Base-by-base conservation (phyloP, 768 basidiomycete genomes). In the Pisolithus orientalis region DNA sequence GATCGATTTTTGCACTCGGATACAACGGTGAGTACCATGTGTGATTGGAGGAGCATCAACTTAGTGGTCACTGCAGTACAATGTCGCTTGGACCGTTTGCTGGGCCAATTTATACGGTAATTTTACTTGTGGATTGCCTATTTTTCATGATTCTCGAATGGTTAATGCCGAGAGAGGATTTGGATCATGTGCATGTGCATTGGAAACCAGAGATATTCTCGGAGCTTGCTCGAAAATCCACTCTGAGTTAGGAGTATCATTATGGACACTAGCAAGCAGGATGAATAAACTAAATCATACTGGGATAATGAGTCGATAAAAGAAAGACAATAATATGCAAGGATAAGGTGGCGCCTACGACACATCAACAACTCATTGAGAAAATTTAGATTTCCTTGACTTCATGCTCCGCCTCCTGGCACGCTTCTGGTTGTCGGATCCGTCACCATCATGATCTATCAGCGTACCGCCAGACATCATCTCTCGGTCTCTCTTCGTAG, bases 101-200 rank as follows among this genome's bases (percentile, higher is more conserved):
- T 8, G 96, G 96, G 0, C 81, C 82, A 2, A 96, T 98, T 42
- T 88, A 92, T 61, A 84, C 88, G 8, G 82, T 86, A 57, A 97
- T 98, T 39, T 71, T 96, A 39, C 74, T 94, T 28, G 90, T 98
- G 1, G 87, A 94, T 60, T 92, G 91, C 63, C 66, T 95, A 7
- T 95, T 96, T 68, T 93, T 91, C 65, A 62, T 83, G 58, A 72
- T 90, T 46, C 74, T 99, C 4, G 92, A 96, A 60, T 89, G 82
- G 84, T 84, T 83, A 75, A 78, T 83, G 63, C 95, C 95, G 0
- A 72, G 85, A 44, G 80, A 85, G 21, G 75, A 83, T 51, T 70
- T 96, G 49, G 90, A 95, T 65, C 83, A 80, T 57, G 93, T 91
- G 0, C 70, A 75, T 27, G 72, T 72, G 50, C 74, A 82, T 49